A percentile compares a stretch with the other conserved stretches of the same genome.
phyloP scores from a whole-genome alignment of 2,329 filamentous ascomycete species.

The Ophiocordyceps camponoti-leonardi region DNA sequence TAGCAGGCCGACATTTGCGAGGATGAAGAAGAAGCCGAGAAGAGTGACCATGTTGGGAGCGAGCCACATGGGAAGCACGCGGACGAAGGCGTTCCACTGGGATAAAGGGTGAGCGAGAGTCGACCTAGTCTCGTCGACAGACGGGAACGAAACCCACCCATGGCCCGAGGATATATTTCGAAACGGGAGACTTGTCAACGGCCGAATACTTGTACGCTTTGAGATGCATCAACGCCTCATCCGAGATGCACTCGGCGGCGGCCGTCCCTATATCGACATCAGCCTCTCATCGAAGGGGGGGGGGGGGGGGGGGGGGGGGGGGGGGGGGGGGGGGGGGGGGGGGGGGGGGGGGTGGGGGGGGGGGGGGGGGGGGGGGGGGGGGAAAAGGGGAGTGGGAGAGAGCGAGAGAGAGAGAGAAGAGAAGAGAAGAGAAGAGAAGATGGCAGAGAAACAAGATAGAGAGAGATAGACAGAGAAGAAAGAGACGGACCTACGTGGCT shows the following conservation, averaged over 20 bases:
- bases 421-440: too few relatives aligned
- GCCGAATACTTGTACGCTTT: slow-evolving; percentile 95
- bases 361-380: too few relatives aligned
- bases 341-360: too few relatives aligned
- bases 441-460: background rate
- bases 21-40: slow-evolving; percentile 84
- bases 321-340: too few relatives aligned
- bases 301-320: too few relatives aligned
- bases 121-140: slow-evolving; percentile 2
- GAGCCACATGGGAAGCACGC: slow-evolving; percentile 85
- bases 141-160: slow-evolving; percentile 49
- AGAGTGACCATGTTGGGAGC: slow-evolving; percentile 97
- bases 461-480: background rate
- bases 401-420: too few relatives aligned
- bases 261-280: slow-evolving; percentile 21
- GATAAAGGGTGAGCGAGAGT: slow-evolving; percentile 2
- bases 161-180: slow-evolving; percentile 82
- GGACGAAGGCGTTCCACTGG: slow-evolving; percentile 96
- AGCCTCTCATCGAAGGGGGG: too few relatives aligned
- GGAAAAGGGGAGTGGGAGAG: too few relatives aligned
- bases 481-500: background rate
- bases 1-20: slow-evolving; percentile 61
- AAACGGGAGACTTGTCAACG: slow-evolving; percentile 89
- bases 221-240: slow-evolving; percentile 79
- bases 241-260: slow-evolving; percentile 60